Percentiles rank a stretch among this genome's conserved stretches.
Conservation (phyloP, 805 yeast species). For the Myxozyma udenii region DNA sequence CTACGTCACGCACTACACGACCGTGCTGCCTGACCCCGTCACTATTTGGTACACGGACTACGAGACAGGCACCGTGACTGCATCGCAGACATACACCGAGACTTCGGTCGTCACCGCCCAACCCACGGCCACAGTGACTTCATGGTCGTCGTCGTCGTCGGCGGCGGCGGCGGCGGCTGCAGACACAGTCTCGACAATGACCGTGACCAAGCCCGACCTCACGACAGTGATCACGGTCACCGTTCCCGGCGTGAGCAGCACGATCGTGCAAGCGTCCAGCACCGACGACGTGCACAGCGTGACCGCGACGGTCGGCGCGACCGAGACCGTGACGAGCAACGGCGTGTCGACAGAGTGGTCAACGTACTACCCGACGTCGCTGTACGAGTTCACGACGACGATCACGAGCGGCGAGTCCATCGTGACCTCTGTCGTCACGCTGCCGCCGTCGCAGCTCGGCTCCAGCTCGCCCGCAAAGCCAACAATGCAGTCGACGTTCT, state of each 20-base stretch:
- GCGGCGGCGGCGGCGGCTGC: background rate
- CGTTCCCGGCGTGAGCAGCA: background rate
- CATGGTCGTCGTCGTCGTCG: background rate
- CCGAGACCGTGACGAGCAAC: background rate
- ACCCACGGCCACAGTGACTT: background rate
- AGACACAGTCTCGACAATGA: background rate
- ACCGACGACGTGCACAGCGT: background rate
- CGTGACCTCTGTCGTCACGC: background rate
- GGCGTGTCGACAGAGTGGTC: background rate
- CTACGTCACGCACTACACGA: conserved; percentile 8
- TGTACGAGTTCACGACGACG: background rate
- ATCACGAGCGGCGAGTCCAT: background rate
- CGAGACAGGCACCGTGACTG: conserved; percentile 1
- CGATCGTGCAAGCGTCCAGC: background rate
- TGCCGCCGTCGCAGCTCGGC: no score
- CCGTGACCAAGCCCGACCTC: background rate
- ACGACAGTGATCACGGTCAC: background rate
- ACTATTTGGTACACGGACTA: background rate
- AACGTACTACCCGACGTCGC: background rate
- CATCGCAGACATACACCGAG: background rate
- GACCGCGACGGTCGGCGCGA: background rate
- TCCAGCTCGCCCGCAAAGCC: no score
- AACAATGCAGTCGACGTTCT: no score
- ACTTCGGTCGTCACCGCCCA: background rate
- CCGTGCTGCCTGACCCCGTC: conserved; percentile 3